Base-by-base conservation (phyloP, 2,329 filamentous ascomycete species). In the Aspergillus fijiensis region DNA sequence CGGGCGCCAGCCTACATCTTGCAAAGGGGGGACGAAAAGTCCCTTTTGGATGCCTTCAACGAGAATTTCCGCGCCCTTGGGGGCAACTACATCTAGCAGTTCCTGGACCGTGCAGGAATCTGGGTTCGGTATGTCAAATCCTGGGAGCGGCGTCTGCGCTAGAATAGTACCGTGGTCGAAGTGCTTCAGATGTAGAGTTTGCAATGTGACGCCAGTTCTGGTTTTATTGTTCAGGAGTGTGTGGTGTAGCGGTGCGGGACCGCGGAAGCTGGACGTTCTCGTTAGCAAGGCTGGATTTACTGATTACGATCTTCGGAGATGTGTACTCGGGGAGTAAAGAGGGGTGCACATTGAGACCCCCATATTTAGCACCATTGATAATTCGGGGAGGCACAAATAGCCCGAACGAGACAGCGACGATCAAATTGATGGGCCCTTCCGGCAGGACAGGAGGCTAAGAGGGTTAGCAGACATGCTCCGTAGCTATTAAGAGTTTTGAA, bases 401-500 rank as follows among this genome's bases (percentile, higher is more conserved):
- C 3, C 95, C 95, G 76, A 98, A 99, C 0, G 95, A 98, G 4
- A 98, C 95, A 51, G 93, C 93, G 50, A 98, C 82, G 66, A 99
- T 84, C 60, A 99, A 81, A 73, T 97, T 92, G 65, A 87, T 86
- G 27, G 78, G 67, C 29, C 73, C 69, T 39, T 68, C 71, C 16
- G 78, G 56, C 3, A 79, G 70, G 49, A 72, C 70, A 0, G 88
- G 88, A 35, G 88, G 82, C 82, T 89, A 65, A 27, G 45, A 57
- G 21, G 27, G 60, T 71, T 47, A 72, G 66, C 60, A 49, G 19
- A 62, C 2, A 63, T 19, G 33, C n/a, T 25, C 56, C 52, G 31
- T 29, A 51, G 19, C 33, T 31, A 25, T 47, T 6, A 27, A 51
- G 23, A 33, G 53, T 45, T 21, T 55, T 39, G 27, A 29, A 19